Conservation (phyloP, 768 basidiomycete genomes). For the Dendrothele bispora region DNA sequence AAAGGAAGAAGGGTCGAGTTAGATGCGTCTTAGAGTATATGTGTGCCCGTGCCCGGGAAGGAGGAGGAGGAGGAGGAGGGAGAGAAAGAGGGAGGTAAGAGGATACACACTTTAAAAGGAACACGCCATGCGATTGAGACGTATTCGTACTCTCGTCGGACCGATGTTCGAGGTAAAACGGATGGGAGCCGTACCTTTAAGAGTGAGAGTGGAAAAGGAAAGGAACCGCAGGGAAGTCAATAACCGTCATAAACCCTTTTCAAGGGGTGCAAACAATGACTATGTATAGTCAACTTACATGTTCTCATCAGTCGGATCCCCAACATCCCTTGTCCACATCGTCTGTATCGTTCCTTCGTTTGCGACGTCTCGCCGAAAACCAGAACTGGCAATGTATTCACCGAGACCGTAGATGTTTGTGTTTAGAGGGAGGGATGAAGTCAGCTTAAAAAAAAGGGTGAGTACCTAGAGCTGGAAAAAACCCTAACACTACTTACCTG, state of each 20-base stretch:
- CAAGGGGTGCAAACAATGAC: background rate
- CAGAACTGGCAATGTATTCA: conserved; percentile 68
- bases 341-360: conserved; percentile 66
- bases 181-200: conserved; percentile 75
- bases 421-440: conserved; percentile 62
- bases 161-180: conserved; percentile 75
- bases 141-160: conserved; percentile 48
- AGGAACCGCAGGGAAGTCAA: too few relatives aligned
- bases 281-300: conserved; percentile 38
- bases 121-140: conserved; percentile 73
- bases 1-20: too few relatives aligned
- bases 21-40: too few relatives aligned
- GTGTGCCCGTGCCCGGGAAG: conserved; percentile 43
- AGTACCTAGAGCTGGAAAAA: too few relatives aligned
- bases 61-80: conserved; percentile 6
- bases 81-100: background rate
- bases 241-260: background rate
- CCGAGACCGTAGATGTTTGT: conserved; percentile 81
- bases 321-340: conserved; percentile 63
- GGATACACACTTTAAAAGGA: conserved; percentile 59
- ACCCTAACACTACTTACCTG: conserved; percentile 59
- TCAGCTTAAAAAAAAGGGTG: conserved; percentile 47
- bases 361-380: conserved; percentile 63
- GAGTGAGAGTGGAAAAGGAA: too few relatives aligned
- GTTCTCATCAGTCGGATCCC: conserved; percentile 67